phyloP scores from a whole-genome alignment of 139 green algal species.

The Medakamo hakoo region DNA sequence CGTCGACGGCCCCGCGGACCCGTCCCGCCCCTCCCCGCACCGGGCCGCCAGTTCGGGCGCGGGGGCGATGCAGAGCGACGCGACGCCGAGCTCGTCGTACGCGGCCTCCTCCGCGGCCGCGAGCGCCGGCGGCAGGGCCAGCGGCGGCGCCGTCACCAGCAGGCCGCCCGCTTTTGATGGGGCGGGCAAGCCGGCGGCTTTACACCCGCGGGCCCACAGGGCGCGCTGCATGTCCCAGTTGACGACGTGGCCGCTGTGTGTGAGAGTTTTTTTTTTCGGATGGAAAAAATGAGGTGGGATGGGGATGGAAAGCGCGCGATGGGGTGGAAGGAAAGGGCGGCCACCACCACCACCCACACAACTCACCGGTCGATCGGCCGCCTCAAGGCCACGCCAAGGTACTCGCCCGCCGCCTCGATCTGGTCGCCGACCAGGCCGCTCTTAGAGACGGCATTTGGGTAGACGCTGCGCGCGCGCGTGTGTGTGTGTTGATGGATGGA shows the following conservation, averaged over 20 bases:
- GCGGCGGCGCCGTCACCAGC: conserved; percentile 44
- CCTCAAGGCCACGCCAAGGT: neutral
- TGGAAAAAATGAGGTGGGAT: too few relatives aligned
- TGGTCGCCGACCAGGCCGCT: neutral
- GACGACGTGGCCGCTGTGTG: conserved; percentile 39
- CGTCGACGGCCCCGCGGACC: neutral
- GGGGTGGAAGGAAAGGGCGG: too few relatives aligned
- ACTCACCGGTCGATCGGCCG: neutral
- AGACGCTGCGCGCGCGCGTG: too few relatives aligned
- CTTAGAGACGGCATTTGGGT: too few relatives aligned
- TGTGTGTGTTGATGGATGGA: too few relatives aligned
- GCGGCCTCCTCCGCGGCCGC: conserved; percentile 27
- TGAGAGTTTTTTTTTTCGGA: too few relatives aligned
- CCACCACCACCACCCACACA: too few relatives aligned
- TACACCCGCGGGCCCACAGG: conserved; percentile 25
- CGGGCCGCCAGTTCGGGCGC: neutral
- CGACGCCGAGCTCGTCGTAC: neutral
- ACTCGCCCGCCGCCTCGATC: neutral
- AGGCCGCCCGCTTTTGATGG: conserved; percentile 17
- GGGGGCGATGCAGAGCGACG: neutral
- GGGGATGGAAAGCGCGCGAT: too few relatives aligned
- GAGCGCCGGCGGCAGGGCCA: conserved; percentile 41
- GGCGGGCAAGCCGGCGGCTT: neutral
- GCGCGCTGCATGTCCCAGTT: conserved; percentile 51
- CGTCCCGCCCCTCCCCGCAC: neutral